Evolutionary conservation across 495 filamentous ascomycete species (phyloP).

Genomic region (Cercophora sp.): DNA sequence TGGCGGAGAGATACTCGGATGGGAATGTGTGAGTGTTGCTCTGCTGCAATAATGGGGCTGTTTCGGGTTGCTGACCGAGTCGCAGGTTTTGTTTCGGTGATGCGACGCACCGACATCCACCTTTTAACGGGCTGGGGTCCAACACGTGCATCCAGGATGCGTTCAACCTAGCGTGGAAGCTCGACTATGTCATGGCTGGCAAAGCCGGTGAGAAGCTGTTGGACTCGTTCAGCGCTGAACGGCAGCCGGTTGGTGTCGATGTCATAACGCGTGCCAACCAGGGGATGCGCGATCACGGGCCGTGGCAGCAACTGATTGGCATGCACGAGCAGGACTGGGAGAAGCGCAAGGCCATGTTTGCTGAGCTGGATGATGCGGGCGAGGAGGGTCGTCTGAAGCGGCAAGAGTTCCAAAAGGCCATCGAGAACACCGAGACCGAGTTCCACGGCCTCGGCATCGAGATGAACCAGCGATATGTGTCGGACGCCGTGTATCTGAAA

Average conservation of each 20-base stretch:
- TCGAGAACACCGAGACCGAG: constrained; percentile 31
- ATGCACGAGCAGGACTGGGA: constrained; percentile 26
- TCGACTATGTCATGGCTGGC: constrained; percentile 37
- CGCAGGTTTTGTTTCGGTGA: constrained; percentile 45
- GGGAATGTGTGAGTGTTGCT: constrained; percentile 20
- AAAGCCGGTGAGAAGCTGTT: constrained; percentile 26
- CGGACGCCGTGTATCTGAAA: constrained; percentile 21
- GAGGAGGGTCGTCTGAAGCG: constrained; percentile 18
- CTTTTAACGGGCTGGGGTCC: constrained; percentile 43
- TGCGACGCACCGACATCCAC: constrained; percentile 45
- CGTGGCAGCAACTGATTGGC: constrained; percentile 31
- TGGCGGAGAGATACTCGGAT: constrained; percentile 37
- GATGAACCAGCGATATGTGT: constrained; percentile 38
- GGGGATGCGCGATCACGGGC: constrained; percentile 30
- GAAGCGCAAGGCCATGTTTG: constrained; percentile 18
- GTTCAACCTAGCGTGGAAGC: constrained; percentile 50
- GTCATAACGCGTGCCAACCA: constrained; percentile 40
- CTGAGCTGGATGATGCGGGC: constrained; percentile 26
- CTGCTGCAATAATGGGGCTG: not conserved
- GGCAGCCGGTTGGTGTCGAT: constrained; percentile 38
- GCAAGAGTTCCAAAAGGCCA: constrained; percentile 24
- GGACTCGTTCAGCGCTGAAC: constrained; percentile 32
- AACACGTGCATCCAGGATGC: constrained; percentile 51
- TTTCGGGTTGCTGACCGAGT: too few species aligned
- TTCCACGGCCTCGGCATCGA: constrained; percentile 37